phyloP scores from a whole-genome alignment of 2,329 filamentous ascomycete genomes.

The Chaetomium globosum region DNA sequence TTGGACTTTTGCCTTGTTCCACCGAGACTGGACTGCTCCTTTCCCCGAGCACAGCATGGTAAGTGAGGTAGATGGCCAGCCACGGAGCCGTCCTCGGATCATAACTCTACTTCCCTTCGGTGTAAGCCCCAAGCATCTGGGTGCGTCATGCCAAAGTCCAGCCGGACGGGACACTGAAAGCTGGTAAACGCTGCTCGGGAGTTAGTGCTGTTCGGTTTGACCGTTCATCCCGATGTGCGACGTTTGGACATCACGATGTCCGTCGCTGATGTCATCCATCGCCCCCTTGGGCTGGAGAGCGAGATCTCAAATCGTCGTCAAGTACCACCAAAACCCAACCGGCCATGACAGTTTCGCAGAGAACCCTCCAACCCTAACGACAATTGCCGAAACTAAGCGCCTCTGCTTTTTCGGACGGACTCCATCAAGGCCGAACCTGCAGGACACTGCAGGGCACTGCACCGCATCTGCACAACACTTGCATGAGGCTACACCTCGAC shows the following conservation, averaged over 20 bases:
- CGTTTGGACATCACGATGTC: neutral
- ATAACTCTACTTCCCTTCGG: neutral
- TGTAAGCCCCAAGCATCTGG: constrained; percentile 7
- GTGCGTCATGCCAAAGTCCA: constrained; percentile 1
- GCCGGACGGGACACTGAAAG: neutral
- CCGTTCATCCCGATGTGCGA: neutral
- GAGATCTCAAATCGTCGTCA: neutral
- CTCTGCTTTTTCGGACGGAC: neutral
- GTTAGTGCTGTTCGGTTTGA: neutral
- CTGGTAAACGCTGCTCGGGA: neutral
- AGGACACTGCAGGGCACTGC: neutral
- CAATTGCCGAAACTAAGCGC: neutral
- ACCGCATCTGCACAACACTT: neutral
- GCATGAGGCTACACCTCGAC: neutral
- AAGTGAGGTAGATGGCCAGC: constrained; percentile 11
- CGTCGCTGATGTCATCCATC: constrained; percentile 8
- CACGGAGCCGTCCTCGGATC: constrained; percentile 2
- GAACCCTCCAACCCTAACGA: neutral
- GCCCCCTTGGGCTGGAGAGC: neutral
- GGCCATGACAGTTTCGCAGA: neutral
- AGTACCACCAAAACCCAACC: neutral
- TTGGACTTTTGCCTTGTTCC: neutral
- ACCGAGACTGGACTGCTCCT: neutral
- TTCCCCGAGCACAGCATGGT: neutral
- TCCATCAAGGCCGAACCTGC: neutral